Percentiles rank a stretch among this genome's conserved stretches.
Evolutionary conservation across 441 rosid species (phyloP).

Genomic region (Pelargonium australe): DNA sequence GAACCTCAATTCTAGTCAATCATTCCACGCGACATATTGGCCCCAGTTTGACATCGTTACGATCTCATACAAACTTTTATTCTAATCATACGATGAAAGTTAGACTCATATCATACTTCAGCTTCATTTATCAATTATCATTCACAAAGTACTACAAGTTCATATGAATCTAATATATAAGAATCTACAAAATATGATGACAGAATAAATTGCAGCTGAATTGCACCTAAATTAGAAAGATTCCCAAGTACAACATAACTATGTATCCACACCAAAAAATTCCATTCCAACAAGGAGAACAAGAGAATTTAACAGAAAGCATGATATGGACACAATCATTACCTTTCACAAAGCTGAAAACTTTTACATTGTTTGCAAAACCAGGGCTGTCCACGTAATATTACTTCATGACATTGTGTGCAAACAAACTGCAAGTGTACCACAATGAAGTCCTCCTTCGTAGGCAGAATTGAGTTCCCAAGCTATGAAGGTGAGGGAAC

Average conservation of each 20-base stretch:
- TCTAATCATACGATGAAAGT: not conserved
- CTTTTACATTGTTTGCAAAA: conserved; percentile 47
- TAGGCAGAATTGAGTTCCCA: conserved; percentile 33
- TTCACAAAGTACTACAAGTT: not conserved
- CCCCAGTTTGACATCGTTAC: not conserved
- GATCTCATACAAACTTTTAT: not conserved
- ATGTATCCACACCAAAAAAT: not conserved
- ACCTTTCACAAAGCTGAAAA: conserved; percentile 94
- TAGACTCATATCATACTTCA: not conserved
- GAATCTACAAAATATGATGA: not conserved
- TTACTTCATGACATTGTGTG: conserved; percentile 40
- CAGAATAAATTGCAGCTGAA: not conserved
- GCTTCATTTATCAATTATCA: not conserved
- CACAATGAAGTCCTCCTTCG: conserved; percentile 54
- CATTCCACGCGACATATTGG: not conserved
- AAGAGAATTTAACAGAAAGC: not conserved
- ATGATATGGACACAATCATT: conserved; percentile 24
- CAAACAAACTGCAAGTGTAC: conserved; percentile 55
- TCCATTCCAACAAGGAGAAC: not conserved
- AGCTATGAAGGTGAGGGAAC: conserved; percentile 34
- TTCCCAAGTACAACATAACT: not conserved
- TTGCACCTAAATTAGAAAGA: not conserved
- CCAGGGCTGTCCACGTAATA: conserved; percentile 56
- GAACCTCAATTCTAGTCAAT: not conserved
- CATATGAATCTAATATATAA: not conserved